Evolutionary conservation across 306 rosid genomes (phyloP).

Genomic region (Clitoria ternatea): DNA sequence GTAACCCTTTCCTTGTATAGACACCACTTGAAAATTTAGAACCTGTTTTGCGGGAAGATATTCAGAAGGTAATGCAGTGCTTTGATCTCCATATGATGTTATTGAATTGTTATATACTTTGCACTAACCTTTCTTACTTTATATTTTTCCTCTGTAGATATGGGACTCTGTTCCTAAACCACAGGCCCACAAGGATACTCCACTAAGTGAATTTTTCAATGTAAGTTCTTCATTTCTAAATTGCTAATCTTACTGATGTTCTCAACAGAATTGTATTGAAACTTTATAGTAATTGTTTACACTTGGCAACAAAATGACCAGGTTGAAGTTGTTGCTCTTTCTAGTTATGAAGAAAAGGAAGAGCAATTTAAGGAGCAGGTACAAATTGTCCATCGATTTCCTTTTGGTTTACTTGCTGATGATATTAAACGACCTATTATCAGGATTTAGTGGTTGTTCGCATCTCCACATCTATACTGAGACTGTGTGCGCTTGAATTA

Average conservation of each 20-base stretch:
- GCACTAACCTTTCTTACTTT: conserved; percentile 20
- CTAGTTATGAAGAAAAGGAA: conserved; percentile 98
- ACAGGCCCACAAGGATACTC: conserved; percentile 78
- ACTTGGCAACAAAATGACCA: conserved; percentile 43
- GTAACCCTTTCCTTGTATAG: conserved; percentile 40
- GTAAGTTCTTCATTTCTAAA: conserved; percentile 38
- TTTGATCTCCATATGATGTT: conserved; percentile 12
- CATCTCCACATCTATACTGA: conserved; percentile 8
- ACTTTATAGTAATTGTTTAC: conserved; percentile 23
- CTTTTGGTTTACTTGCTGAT: conserved; percentile 13
- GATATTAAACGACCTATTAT: not conserved
- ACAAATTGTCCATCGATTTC: conserved; percentile 15
- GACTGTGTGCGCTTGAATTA: not conserved
- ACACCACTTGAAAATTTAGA: conserved; percentile 97
- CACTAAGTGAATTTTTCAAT: conserved; percentile 92
- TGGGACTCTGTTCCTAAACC: conserved; percentile 99
- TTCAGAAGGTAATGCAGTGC: conserved; percentile 68
- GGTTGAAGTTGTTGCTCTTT: conserved; percentile 98
- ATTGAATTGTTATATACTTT: not conserved
- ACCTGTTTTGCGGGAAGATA: conserved; percentile 95
- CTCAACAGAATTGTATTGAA: not conserved
- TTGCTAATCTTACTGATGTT: conserved; percentile 18
- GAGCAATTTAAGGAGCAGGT: conserved; percentile 97
- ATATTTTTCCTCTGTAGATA: conserved; percentile 47
- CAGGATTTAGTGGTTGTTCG: conserved; percentile 1